Conservation (phyloP, 2,329 filamentous ascomycete genomes). For the Cytospora leucostoma region DNA sequence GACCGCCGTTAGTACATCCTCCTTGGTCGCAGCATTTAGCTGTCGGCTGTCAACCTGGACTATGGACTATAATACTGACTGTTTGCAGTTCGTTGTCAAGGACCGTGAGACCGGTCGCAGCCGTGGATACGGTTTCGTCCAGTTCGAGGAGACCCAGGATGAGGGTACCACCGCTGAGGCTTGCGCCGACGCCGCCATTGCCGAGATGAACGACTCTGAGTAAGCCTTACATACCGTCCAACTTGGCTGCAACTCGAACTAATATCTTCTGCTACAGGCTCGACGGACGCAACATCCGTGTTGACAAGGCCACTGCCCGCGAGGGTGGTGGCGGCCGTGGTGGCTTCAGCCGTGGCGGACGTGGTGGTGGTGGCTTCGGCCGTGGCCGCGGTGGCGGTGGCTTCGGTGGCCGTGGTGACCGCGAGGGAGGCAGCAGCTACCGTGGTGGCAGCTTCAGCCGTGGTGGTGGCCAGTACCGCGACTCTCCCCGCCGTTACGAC, state of each 20-base stretch:
- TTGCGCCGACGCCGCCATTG: constrained; percentile 10
- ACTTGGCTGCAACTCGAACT: background rate
- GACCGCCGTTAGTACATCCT: constrained; percentile 13
- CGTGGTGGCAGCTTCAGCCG: constrained; percentile 17
- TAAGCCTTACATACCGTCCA: background rate
- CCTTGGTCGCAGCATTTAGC: background rate
- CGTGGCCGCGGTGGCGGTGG: constrained; percentile 5
- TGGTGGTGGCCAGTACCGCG: constrained; percentile 16
- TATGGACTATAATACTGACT: background rate
- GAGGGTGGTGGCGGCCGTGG: constrained; percentile 9
- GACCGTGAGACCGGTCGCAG: constrained; percentile 15
- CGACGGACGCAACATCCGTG: constrained; percentile 19
- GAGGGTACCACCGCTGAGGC: background rate
- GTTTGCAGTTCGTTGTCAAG: constrained; percentile 17
- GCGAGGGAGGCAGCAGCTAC: constrained; percentile 12
- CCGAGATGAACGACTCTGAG: constrained; percentile 18
- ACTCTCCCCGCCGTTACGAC: constrained; percentile 11
- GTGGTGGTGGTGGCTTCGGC: constrained; percentile 4
- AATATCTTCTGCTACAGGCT: background rate
- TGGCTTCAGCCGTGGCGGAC: constrained; percentile 7
- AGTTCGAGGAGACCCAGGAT: background rate
- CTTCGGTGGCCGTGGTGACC: constrained; percentile 12
- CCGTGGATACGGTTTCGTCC: constrained; percentile 18
- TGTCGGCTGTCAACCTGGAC: background rate
- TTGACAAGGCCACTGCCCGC: constrained; percentile 7